phyloP scores from a whole-genome alignment of 2,329 filamentous ascomycete genomes.

The Bipolaris oryzae region DNA sequence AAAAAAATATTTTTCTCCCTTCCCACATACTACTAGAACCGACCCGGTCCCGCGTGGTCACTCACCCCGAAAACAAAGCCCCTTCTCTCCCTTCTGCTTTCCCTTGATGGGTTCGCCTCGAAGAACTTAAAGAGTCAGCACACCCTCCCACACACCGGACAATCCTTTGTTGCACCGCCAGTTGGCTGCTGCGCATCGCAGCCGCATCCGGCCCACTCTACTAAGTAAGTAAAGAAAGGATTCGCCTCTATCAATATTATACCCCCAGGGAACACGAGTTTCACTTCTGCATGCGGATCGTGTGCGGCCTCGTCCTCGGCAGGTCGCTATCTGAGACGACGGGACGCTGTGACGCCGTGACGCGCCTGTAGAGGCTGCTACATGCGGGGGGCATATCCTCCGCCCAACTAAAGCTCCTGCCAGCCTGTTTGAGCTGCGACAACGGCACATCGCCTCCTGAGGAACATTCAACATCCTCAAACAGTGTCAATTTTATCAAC shows the following conservation, averaged over 20 bases:
- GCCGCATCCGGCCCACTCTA: slow-evolving; percentile 10
- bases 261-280: slow-evolving; percentile 15
- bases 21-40: too few species aligned
- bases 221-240: too few species aligned
- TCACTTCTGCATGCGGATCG: slow-evolving; percentile 11
- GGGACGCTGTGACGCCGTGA: slow-evolving; percentile 20
- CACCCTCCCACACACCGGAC: not conserved
- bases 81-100: not conserved
- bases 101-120: slow-evolving; percentile 6
- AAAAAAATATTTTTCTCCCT: slow-evolving; percentile 6
- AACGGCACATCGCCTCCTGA: not conserved
- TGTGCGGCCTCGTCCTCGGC: slow-evolving; percentile 10
- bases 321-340: slow-evolving; percentile 13
- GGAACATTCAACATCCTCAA: slow-evolving; percentile 1
- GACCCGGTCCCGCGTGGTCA: slow-evolving; percentile 6
- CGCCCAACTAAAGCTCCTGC: not conserved
- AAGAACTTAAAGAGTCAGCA: not conserved
- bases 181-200: slow-evolving; percentile 11
- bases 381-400: slow-evolving; percentile 12
- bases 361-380: slow-evolving; percentile 2
- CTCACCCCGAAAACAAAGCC: slow-evolving; percentile 12
- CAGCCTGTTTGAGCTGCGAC: not conserved
- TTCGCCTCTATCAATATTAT: slow-evolving; percentile 11
- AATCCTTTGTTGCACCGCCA: slow-evolving; percentile 3
- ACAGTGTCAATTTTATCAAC: not conserved